These are phyloP conservation scores for Kickxella alabastrina DNA, from an alignment of 192 early-diverging fungal species.

Conservation along the genomic window DNA sequence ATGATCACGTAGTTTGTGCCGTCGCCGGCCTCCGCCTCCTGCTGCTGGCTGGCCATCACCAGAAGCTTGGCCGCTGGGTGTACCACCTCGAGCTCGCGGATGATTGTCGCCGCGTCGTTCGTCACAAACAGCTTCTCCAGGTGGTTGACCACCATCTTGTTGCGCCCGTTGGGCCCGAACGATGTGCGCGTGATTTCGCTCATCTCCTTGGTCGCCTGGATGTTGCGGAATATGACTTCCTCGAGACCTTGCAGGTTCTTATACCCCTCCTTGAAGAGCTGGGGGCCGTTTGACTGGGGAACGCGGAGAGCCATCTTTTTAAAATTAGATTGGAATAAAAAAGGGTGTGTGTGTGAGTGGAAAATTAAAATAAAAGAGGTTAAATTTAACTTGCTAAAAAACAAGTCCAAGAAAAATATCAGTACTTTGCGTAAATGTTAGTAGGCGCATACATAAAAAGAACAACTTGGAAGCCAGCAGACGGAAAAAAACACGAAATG, in stretches of 20 bases:
- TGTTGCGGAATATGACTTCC: slow-evolving; percentile 93
- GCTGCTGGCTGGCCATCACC: slow-evolving; percentile 95
- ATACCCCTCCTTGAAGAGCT: slow-evolving; percentile 94
- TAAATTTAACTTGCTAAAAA: no score
- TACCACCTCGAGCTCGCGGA: slow-evolving; percentile 93
- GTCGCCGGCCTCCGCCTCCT: slow-evolving; percentile 96
- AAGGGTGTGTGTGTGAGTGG: no score
- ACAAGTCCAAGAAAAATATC: no score
- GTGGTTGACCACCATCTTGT: slow-evolving; percentile 99
- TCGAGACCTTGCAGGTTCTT: slow-evolving; percentile 96
- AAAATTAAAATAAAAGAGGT: no score
- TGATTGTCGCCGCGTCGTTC: slow-evolving; percentile 98
- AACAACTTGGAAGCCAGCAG: no score
- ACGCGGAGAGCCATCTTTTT: slow-evolving; percentile 80
- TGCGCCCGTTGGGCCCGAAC: slow-evolving; percentile 92
- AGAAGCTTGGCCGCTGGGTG: slow-evolving; percentile 96
- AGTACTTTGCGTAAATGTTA: no score
- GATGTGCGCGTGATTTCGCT: slow-evolving; percentile 92
- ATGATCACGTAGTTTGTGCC: slow-evolving; percentile 94
- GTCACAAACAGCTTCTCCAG: slow-evolving; percentile 98
- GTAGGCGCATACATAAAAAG: no score
- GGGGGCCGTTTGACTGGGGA: slow-evolving; percentile 75
- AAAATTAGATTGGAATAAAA: no score
- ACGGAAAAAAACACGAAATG: no score
- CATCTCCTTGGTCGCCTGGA: slow-evolving; percentile 90